phyloP scores from a whole-genome alignment of 148 eudicot genomes.

The Silene uniflora region DNA sequence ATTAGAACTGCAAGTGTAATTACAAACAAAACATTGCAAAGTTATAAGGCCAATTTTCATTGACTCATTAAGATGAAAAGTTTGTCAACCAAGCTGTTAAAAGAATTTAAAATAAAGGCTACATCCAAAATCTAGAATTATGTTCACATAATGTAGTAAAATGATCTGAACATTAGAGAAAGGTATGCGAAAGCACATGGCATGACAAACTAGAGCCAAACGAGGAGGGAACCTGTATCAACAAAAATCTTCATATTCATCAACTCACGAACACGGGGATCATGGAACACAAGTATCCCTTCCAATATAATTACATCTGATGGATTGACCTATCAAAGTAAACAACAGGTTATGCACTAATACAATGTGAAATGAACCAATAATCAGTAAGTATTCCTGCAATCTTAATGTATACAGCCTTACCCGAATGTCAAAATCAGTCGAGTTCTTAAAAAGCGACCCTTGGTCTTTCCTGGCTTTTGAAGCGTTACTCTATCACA shows the following conservation, averaged over 20 bases:
- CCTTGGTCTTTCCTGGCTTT: too few species aligned
- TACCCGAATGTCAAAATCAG: too few species aligned
- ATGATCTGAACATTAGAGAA: neutral
- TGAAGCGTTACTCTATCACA: too few species aligned
- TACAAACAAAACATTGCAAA: neutral
- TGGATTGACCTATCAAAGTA: conserved; percentile 78
- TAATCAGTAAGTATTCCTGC: neutral
- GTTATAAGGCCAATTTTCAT: neutral
- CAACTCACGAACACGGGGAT: conserved; percentile 72
- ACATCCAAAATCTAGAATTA: neutral
- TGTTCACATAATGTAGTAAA: neutral
- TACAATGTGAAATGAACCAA: conserved; percentile 8
- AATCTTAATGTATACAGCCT: too few species aligned
- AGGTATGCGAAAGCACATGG: conserved; percentile 1
- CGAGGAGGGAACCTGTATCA: conserved; percentile 87
- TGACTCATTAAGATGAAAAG: neutral
- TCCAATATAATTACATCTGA: conserved; percentile 96
- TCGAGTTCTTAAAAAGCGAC: too few species aligned
- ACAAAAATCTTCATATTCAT: conserved; percentile 99
- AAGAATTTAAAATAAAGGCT: neutral
- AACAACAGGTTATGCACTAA: neutral
- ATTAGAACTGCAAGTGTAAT: neutral
- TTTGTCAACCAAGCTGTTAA: neutral
- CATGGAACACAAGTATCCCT: conserved; percentile 93
- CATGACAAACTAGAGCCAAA: conserved; percentile 15